Evolutionary conservation across 345 rosid species (phyloP), one percentile per base, ranked within the genome.

Genomic region (Salix dunnii): DNA sequence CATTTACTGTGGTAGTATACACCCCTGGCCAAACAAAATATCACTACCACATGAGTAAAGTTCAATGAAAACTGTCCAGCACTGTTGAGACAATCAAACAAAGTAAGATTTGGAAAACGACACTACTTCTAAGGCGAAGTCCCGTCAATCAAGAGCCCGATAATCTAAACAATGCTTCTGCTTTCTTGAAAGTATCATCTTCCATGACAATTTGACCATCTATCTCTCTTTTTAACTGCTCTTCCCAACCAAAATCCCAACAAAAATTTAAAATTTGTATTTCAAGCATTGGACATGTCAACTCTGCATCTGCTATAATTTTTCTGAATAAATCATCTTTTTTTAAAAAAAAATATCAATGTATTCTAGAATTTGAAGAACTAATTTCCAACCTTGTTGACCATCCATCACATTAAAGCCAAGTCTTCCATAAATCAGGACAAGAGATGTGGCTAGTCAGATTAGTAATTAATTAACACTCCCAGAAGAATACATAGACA

Each of bases 1-100:
- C 88, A 84, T 92, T 90, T 76, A 95, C 85, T 58, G 75, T 72
- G 4, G 82, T 78, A 25, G 84, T 77, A 61, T 94, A 89, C 72
- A 96, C 99, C 38, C 99, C 99, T 96, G 78, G 3, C 23, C 68
- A 63, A 42, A 36, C 36, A 42, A 67, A 42, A 73, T 20, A 75
- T 20, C 14, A 12, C 43, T 40, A 70, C 70, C 70, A 25, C 74
- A 58, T 36, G 27, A 77, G 6, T 33, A 7, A 76, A 58, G 33
- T 20, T 40, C 73, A 69, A 33, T 11, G 48, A 43, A 25, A 25
- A 36, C 33, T 2, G 61, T 11, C 36, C 0, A 23, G 51, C 27
- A 68, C 25, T n/a, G 13, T 4, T 0, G 51, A 58, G 62, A 10
- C 28, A 58, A 55, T 9, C 62, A 55, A 58, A 1, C n/a, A 58